These are phyloP conservation scores for Cercospora sp. DNA, from an alignment of 2,329 filamentous ascomycete genomes.

Conservation along the genomic window DNA sequence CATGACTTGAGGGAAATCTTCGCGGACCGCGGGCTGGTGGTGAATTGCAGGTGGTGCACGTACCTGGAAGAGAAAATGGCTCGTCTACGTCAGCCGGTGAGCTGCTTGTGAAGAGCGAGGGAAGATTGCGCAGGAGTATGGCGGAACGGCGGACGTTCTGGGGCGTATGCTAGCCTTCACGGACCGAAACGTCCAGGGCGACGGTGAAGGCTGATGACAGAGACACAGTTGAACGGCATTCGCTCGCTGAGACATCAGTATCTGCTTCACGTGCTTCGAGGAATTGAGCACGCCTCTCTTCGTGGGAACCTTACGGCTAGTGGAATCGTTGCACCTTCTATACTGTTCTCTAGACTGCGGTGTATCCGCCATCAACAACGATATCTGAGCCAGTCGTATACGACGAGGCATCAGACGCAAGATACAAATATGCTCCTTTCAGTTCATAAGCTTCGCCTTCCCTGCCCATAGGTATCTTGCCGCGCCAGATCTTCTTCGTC, in stretches of 20 bases:
- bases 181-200: neutral
- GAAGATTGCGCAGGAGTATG: neutral
- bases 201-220: neutral
- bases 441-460: constrained; percentile 36
- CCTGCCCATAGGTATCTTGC: constrained; percentile 53
- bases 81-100: neutral
- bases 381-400: constrained; percentile 38
- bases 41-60: constrained; percentile 3
- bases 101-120: neutral
- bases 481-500: constrained; percentile 50
- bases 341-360: constrained; percentile 16
- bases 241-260: neutral
- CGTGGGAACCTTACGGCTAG: neutral
- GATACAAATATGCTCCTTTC: constrained; percentile 37
- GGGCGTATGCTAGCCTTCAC: neutral
- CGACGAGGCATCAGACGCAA: constrained; percentile 37
- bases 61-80: neutral
- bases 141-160: neutral
- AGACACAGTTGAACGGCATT: neutral
- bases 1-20: neutral
- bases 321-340: neutral
- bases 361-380: constrained; percentile 38
- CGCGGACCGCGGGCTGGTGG: constrained; percentile 1
- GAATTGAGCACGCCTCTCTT: neutral
- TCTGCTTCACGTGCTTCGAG: neutral